phyloP scores from a whole-genome alignment of 768 basidiomycete genomes.

The Multifurca ochricompacta region DNA sequence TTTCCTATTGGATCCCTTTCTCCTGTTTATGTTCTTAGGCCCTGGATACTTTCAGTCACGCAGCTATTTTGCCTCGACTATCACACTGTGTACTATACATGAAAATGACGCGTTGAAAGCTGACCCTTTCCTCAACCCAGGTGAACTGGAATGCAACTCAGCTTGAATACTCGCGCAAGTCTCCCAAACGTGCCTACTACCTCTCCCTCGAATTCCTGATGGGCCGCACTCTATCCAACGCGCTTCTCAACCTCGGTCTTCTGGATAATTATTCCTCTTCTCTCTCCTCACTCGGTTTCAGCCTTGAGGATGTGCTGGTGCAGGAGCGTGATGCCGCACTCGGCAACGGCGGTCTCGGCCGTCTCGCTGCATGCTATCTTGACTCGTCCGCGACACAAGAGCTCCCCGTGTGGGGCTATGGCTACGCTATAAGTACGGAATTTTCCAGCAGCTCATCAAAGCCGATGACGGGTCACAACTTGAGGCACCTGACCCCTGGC shows the following conservation, averaged over 20 bases:
- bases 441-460: slow-evolving; percentile 90
- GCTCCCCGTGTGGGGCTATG: slow-evolving; percentile 94
- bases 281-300: slow-evolving; percentile 76
- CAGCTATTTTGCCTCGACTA: not conserved
- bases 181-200: slow-evolving; percentile 90
- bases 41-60: not conserved
- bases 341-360: slow-evolving; percentile 93
- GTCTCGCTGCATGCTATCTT: slow-evolving; percentile 94
- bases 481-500: slow-evolving; percentile 91
- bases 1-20: not conserved
- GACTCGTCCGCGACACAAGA: slow-evolving; percentile 88
- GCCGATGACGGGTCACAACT: slow-evolving; percentile 70
- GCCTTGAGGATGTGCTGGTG: slow-evolving; percentile 78
- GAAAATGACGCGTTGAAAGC: not conserved
- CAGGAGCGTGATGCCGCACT: slow-evolving; percentile 91
- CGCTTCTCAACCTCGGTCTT: slow-evolving; percentile 82
- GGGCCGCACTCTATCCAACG: slow-evolving; percentile 71
- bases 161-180: slow-evolving; percentile 66
- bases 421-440: slow-evolving; percentile 90
- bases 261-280: slow-evolving; percentile 67
- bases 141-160: slow-evolving; percentile 85
- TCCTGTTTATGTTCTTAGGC: not conserved
- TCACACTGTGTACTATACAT: not conserved
- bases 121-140: slow-evolving; percentile 29
- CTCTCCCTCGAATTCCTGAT: slow-evolving; percentile 91